Base-by-base conservation (phyloP, 768 basidiomycete species). In the Rhizopogon sp. region DNA sequence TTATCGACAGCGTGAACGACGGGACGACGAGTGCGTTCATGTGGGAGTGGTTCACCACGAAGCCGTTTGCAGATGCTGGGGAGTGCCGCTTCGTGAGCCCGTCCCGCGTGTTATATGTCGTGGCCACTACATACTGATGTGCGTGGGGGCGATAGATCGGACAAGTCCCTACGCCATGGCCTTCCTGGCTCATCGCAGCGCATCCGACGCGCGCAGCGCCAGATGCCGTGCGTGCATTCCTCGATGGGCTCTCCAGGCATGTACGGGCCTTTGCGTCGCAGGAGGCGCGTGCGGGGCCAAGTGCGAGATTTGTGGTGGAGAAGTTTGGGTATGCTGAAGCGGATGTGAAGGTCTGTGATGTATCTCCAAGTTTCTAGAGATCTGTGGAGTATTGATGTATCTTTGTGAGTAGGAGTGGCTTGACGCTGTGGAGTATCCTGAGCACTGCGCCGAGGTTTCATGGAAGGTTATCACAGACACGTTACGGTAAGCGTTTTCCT, bases 11-110 rank as follows among this genome's bases (percentile, higher is more conserved):
- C 5, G 92, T 96, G 13, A 97, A 97, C 64, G 85, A 90, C 50
- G 90, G 87, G 0, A 81, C 87, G 11, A 93, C 93, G 6, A 90
- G 90, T 58, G 89, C 88, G 10, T 95, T 95, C 72, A 89, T 95
- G 86, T 93, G 92, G 91, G 92, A 93, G 68, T 92, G 89, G 90
- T 97, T 96, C 69, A 88, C 85, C 4, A 88, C 86, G 39, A 88
- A 88, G 62, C 85, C 94, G 4, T 93, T 83, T 62, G 82, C 79
- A 6, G 91, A 95, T 64, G 77, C 79, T 8, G 90, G 87, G 13
- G 83, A 90, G 67, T 87, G 83, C 50, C 83, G 88, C 11, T 93
- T 94, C 71, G 93, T 95, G 68, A 68, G 90, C 76, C 28, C 14
- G 0, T 9, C 41, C 17, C 14, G 31, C 20, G 16, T 40, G 37